phyloP scores from a whole-genome alignment of 768 basidiomycete genomes.

The Hypsizygus marmoreus region DNA sequence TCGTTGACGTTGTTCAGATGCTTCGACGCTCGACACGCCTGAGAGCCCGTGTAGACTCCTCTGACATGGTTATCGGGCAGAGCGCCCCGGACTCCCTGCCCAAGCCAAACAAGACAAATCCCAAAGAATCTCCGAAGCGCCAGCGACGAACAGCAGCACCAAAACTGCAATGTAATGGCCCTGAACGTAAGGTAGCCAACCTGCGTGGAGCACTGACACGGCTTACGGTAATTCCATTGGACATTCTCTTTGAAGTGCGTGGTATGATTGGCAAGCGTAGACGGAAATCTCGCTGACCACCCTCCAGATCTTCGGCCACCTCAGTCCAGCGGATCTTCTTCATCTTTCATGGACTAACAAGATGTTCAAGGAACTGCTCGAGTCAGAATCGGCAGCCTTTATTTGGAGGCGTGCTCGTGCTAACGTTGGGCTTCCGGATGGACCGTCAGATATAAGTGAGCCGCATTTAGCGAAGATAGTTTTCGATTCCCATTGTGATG shows the following conservation, averaged over 20 bases:
- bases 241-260: constrained; percentile 29
- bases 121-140: too few relatives aligned
- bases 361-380: constrained; percentile 26
- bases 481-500: constrained; percentile 7
- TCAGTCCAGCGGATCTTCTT: constrained; percentile 38
- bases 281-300: background rate
- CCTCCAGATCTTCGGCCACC: constrained; percentile 37
- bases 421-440: constrained; percentile 11
- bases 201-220: constrained; percentile 19
- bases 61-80: too few relatives aligned
- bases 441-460: constrained; percentile 13
- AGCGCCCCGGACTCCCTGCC: too few relatives aligned
- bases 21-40: too few relatives aligned
- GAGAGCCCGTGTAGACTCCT: too few relatives aligned
- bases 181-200: too few relatives aligned
- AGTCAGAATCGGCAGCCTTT: constrained; percentile 12
- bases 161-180: too few relatives aligned
- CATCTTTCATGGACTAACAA: constrained; percentile 39
- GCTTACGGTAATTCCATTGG: constrained; percentile 29
- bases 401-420: constrained; percentile 10
- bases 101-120: too few relatives aligned
- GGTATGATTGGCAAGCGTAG: too few relatives aligned
- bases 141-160: too few relatives aligned
- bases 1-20: too few relatives aligned
- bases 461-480: constrained; percentile 4